These are phyloP conservation scores for Capniomyces stellatus DNA, from an alignment of 371 early-diverging fungal genomes.

Conservation along the genomic window DNA sequence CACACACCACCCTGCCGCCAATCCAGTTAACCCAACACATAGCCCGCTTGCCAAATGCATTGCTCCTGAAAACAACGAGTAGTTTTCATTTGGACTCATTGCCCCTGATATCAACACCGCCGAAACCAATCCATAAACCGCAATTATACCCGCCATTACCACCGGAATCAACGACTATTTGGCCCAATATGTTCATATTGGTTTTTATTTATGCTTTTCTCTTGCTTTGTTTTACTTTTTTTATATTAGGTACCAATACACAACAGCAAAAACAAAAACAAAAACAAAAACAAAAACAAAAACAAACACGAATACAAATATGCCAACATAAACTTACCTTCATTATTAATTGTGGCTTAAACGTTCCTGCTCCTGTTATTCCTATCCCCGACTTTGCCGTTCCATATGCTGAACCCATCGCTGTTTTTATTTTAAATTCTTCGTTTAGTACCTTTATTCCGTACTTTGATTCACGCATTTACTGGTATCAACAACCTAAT, in stretches of 20 bases:
- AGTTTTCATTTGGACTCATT: constrained; percentile 31
- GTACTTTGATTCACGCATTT: no score
- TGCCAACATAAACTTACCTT: no score
- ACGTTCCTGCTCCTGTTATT: constrained; percentile 85
- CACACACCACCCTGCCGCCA: constrained; percentile 93
- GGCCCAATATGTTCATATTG: no score
- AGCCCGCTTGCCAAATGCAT: constrained; percentile 89
- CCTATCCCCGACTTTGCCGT: constrained; percentile 95
- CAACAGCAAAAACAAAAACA: no score
- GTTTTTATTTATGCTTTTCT: no score
- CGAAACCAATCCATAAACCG: constrained; percentile 92
- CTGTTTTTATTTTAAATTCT: constrained; percentile 25
- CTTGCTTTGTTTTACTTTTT: no score
- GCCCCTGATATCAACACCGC: constrained; percentile 65
- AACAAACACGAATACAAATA: no score
- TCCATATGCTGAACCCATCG: constrained; percentile 91
- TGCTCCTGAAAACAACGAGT: constrained; percentile 46
- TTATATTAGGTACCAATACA: no score
- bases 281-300: no score
- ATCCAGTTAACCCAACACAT: constrained; percentile 76
- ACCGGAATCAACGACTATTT: constrained; percentile 77
- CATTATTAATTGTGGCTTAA: constrained; percentile 44
- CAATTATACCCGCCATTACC: constrained; percentile 97
- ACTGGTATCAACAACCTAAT: background rate
- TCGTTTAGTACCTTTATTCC: background rate